Conservation (phyloP, 2,329 filamentous ascomycete genomes). For the Dactylellina drechsleri region DNA sequence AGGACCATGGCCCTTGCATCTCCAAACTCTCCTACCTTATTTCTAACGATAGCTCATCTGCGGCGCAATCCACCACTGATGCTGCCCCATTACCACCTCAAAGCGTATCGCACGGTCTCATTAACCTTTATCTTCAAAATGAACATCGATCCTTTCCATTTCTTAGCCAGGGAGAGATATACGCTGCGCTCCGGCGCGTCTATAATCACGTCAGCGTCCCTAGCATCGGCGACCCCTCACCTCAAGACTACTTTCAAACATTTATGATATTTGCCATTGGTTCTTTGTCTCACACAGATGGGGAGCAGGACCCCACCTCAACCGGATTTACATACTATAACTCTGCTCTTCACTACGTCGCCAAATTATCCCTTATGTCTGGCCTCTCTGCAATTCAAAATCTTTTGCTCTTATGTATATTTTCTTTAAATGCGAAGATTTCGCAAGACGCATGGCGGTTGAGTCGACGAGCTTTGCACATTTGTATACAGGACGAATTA, state of each 20-base stretch:
- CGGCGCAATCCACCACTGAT: neutral
- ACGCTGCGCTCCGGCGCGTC: constrained; percentile 10
- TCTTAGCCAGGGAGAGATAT: constrained; percentile 11
- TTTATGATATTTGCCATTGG: constrained; percentile 51
- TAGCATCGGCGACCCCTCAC: constrained; percentile 3
- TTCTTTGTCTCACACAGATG: constrained; percentile 17
- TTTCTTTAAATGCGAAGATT: constrained; percentile 40
- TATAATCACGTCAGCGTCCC: neutral
- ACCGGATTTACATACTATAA: constrained; percentile 37
- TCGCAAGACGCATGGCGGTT: constrained; percentile 45
- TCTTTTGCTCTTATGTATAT: constrained; percentile 31
- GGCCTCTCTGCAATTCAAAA: constrained; percentile 31
- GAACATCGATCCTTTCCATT: constrained; percentile 48
- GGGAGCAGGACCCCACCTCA: neutral
- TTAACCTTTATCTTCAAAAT: constrained; percentile 21
- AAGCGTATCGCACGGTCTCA: neutral
- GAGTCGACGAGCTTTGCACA: constrained; percentile 44
- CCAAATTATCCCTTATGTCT: constrained; percentile 14
- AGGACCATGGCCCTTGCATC: constrained; percentile 38
- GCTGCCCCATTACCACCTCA: constrained; percentile 11
- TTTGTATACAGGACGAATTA: constrained; percentile 43
- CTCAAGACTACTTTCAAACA: constrained; percentile 29
- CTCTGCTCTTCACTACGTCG: constrained; percentile 26
- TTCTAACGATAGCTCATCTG: constrained; percentile 18
- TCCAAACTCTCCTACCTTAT: constrained; percentile 43